A percentile compares a stretch with the other conserved stretches of the same genome.
These are phyloP conservation scores for Trichomonascaceae sp. DNA, from an alignment of 1,139 yeast genomes.

Conservation along the genomic window DNA sequence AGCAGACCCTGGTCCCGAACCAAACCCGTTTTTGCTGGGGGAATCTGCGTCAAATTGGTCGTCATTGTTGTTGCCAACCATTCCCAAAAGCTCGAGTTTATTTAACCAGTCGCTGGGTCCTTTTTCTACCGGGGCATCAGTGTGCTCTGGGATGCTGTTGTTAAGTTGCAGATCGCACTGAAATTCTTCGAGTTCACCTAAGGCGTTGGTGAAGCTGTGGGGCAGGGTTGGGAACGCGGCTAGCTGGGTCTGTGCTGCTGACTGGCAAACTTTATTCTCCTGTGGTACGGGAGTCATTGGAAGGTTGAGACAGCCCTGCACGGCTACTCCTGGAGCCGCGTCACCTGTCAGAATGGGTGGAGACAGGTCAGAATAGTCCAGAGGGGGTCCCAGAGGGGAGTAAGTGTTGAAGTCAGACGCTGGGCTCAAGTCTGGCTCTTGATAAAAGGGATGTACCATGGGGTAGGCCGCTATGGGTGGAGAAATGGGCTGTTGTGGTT, in stretches of 20 bases:
- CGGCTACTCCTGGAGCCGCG: too few relatives aligned
- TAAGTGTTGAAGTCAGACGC: constrained; percentile 1
- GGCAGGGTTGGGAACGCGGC: not conserved
- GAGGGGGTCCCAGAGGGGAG: not conserved
- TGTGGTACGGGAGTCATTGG: not conserved
- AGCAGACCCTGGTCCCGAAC: not conserved
- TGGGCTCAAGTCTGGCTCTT: constrained; percentile 2
- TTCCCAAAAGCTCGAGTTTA: not conserved
- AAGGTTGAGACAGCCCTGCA: too few relatives aligned
- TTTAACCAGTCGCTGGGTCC: not conserved
- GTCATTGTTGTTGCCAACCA: not conserved
- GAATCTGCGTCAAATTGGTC: not conserved
- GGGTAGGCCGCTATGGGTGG: constrained; percentile 4
- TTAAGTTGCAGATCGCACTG: too few relatives aligned
- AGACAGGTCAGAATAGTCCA: not conserved
- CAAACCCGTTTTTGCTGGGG: not conserved
- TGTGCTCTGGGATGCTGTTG: not conserved
- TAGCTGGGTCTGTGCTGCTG: not conserved
- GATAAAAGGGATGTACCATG: constrained; percentile 1
- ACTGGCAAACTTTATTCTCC: not conserved
- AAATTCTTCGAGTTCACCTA: too few relatives aligned
- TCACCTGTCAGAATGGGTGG: not conserved
- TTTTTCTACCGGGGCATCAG: not conserved
- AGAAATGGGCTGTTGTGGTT: constrained; percentile 2
- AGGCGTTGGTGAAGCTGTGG: not conserved